phyloP scores from a whole-genome alignment of 345 rosid species.

The Gossypium longicalyx region DNA sequence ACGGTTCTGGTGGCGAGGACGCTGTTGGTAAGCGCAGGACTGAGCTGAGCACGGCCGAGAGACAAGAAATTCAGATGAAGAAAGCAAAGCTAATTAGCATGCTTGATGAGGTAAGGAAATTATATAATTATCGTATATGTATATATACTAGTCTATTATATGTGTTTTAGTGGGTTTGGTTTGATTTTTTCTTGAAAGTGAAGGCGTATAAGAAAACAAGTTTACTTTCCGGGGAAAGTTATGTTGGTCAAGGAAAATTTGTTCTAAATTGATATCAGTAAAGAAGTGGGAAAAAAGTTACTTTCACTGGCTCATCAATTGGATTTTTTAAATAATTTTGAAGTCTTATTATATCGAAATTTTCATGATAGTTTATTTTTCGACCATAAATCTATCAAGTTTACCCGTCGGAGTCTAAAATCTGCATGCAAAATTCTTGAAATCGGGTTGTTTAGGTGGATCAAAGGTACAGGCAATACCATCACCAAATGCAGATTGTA shows the following conservation, averaged over 20 bases:
- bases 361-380: neutral
- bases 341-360: neutral
- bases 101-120: constrained; percentile 78
- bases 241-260: constrained; percentile 11
- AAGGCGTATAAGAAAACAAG: constrained; percentile 11
- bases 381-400: neutral
- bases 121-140: neutral
- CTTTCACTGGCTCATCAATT: constrained; percentile 11
- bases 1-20: constrained; percentile 44
- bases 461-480: constrained; percentile 94
- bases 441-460: constrained; percentile 54
- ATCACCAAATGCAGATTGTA: constrained; percentile 92
- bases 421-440: neutral
- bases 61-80: constrained; percentile 98
- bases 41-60: constrained; percentile 80
- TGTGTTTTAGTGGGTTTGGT: constrained; percentile 9
- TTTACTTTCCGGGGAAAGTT: constrained; percentile 12
- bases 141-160: neutral
- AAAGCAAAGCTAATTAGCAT: constrained; percentile 85
- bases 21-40: constrained; percentile 44
- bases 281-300: neutral
- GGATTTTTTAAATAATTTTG: neutral
- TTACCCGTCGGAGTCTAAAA: neutral
- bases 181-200: neutral
- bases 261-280: neutral